These are phyloP conservation scores for Termitomyces eurrhizus DNA, from an alignment of 768 basidiomycete genomes.

Conservation along the genomic window DNA sequence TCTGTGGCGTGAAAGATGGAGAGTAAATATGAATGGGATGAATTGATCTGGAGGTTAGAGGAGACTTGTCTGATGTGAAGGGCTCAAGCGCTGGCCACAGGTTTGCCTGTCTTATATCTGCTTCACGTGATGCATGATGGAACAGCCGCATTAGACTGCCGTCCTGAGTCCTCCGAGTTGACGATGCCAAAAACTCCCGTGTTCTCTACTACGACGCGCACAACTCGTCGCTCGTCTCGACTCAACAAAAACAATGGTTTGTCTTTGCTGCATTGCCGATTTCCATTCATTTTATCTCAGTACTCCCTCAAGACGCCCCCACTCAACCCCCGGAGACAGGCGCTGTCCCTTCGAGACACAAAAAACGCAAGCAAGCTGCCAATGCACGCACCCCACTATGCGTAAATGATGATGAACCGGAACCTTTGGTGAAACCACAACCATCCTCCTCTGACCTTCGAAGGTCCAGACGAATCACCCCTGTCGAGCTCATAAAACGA, in stretches of 20 bases:
- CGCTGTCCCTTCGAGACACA: conserved; percentile 8
- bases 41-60: conserved; percentile 1
- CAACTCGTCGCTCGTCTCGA: conserved; percentile 26
- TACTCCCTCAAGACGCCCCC: conserved; percentile 1
- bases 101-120: no score
- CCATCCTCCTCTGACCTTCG: conserved; percentile 22
- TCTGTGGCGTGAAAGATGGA: conserved; percentile 1
- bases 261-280: not conserved
- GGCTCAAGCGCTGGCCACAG: no score
- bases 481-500: conserved; percentile 34
- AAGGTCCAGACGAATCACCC: conserved; percentile 37
- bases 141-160: not conserved
- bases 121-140: conserved; percentile 9
- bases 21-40: conserved; percentile 3
- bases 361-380: conserved; percentile 9
- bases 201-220: conserved; percentile 5
- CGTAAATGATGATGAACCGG: conserved; percentile 8
- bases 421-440: conserved; percentile 13
- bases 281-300: not conserved
- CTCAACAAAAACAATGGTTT: conserved; percentile 20
- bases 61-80: no score
- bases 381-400: conserved; percentile 1
- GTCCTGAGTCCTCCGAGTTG: not conserved
- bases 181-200: conserved; percentile 19
- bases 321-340: conserved; percentile 2